Evolutionary conservation across 257 asterid species (phyloP).

Genomic region (Solanum tacnaense): DNA sequence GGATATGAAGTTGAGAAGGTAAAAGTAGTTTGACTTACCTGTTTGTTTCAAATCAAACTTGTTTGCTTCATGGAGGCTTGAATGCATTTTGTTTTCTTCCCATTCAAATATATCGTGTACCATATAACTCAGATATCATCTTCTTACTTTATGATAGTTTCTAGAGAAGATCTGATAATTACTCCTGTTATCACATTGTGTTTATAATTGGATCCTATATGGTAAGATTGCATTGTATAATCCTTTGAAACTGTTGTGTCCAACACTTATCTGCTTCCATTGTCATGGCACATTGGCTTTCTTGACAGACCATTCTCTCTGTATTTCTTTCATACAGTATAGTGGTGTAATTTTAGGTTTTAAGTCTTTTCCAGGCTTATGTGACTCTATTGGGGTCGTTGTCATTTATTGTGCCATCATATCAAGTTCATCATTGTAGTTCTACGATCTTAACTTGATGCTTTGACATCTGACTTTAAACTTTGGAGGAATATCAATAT

Average conservation of each 20-base stretch:
- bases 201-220: neutral
- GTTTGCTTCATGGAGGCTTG: neutral
- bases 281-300: neutral
- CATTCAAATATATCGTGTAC: neutral
- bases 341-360: neutral
- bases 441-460: neutral
- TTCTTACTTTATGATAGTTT: neutral
- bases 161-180: neutral
- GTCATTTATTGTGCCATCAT: neutral
- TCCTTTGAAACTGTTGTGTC: neutral
- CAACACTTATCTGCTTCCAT: neutral
- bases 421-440: neutral
- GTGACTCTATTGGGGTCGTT: neutral
- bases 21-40: constrained; percentile 7
- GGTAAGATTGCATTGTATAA: neutral
- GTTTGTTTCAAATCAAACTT: neutral
- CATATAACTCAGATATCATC: neutral
- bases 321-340: neutral
- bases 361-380: neutral
- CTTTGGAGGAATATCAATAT: neutral
- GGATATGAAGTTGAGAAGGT: constrained; percentile 75
- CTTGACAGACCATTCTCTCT: neutral
- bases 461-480: neutral
- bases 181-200: neutral
- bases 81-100: neutral